Base-by-base conservation (phyloP, 129 eudicot species). In the Flaveria trinervia region DNA sequence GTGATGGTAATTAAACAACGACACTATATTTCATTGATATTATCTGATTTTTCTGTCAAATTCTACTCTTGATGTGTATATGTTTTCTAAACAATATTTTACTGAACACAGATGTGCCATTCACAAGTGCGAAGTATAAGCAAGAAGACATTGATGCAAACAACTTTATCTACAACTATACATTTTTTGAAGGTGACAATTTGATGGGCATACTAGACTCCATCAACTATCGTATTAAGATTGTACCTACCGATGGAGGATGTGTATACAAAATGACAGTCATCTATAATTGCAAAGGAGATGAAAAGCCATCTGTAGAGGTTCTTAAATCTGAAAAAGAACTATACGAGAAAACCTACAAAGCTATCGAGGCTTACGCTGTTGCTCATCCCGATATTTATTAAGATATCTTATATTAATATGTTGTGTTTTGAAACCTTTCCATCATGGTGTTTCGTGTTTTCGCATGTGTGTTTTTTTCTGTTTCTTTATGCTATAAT, bases 121-220 rank as follows among this genome's bases (percentile, higher is more conserved):
- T 73, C 11, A 56, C 68, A 14, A 73, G 77, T 5, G 77, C 68
- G 9, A 73, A 57, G 44, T 73, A 5, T 22, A 73, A 73, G 57
- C 56, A 56, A 73, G 77, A 73, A 12, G 15, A 7, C 2, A 23
- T 73, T 44, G 77, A 73, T 23, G 56, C 69, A 1, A 73, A 44
- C 69, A 43, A 43, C 26, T 15, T 73, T 5, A 44, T 6, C 23
- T 20, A 56, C 48, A 73, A 60, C 69, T 20, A 39, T 43, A 57
- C 77, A 4, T 73, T 73, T 73, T 73, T 57, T 23, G 69, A 73
- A 57, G 77, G 77, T 0, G 77, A 73, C 55, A 73, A 57, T 12
- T 73, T 73, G 68, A 73, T 73, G 68, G 77, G 77, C 5, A 73
- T 73, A 14, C 25, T 73, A 73, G 77, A 73, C 55, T 73, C 77